Conservation (phyloP, 352 stramenopile genomes). For the Phytophthora citricola region DNA sequence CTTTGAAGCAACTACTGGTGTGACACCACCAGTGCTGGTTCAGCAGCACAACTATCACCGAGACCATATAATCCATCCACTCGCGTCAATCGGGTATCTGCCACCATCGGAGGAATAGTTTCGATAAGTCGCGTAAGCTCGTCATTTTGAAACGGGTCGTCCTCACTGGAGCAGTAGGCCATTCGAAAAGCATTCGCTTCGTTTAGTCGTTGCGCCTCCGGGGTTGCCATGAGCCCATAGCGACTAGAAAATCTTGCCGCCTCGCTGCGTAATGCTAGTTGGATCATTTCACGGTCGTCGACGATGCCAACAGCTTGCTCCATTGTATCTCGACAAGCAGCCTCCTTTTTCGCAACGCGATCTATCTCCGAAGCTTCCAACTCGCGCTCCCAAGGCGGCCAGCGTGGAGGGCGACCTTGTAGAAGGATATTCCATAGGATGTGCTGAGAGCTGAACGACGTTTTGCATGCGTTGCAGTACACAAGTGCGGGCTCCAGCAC, state of each 20-base stretch:
- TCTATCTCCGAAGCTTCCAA: neutral
- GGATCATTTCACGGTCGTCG: too few relatives aligned
- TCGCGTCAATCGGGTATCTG: neutral
- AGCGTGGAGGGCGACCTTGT: neutral
- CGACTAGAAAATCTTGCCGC: too few relatives aligned
- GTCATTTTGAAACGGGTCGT: constrained; percentile 7
- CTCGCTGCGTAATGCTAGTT: too few relatives aligned
- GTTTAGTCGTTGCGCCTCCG: neutral
- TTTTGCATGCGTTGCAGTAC: neutral
- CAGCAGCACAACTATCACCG: neutral
- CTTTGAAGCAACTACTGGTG: constrained; percentile 12
- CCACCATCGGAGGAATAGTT: neutral
- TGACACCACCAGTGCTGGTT: constrained; percentile 18
- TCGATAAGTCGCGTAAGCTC: neutral
- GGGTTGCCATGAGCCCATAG: too few relatives aligned
- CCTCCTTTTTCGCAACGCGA: neutral
- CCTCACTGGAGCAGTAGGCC: neutral
- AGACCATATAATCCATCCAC: constrained; percentile 15
- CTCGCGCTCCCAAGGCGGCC: neutral
- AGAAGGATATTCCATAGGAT: neutral
- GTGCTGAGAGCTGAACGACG: neutral
- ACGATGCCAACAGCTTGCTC: too few relatives aligned
- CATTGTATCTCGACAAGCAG: too few relatives aligned
- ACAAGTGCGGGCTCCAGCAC: neutral
- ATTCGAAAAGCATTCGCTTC: neutral